These are phyloP conservation scores for Hortiboletus campestris DNA, from an alignment of 768 basidiomycete species.

Conservation along the genomic window DNA sequence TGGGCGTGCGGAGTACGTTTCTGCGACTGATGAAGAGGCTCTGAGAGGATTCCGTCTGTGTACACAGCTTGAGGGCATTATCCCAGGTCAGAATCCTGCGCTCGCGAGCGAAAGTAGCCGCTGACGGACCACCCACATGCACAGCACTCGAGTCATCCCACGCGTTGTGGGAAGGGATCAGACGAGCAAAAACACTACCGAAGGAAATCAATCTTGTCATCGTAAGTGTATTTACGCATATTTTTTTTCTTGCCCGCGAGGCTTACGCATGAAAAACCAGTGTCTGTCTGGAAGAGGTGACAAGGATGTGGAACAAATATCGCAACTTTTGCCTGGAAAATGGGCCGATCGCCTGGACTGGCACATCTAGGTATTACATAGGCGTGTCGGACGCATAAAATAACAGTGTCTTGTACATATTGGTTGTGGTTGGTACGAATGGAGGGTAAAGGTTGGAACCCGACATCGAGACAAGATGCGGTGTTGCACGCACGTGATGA, in stretches of 20 bases:
- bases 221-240: background rate
- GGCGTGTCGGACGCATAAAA: background rate
- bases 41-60: background rate
- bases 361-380: background rate
- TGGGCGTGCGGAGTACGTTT: background rate
- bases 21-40: background rate
- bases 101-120: too few species aligned
- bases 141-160: background rate
- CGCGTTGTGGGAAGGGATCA: background rate
- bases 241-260: background rate
- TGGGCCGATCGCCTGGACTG: background rate
- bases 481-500: constrained; percentile 1
- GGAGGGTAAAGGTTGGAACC: too few species aligned
- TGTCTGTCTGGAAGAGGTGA: background rate
- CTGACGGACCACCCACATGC: background rate
- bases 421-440: too few species aligned
- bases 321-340: background rate
- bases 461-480: too few species aligned
- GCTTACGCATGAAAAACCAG: background rate
- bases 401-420: background rate
- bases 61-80: background rate
- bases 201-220: background rate
- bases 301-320: background rate
- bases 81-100: background rate
- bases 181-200: background rate